phyloP scores from a whole-genome alignment of 768 basidiomycete genomes.

The Lactarius deliciosus region DNA sequence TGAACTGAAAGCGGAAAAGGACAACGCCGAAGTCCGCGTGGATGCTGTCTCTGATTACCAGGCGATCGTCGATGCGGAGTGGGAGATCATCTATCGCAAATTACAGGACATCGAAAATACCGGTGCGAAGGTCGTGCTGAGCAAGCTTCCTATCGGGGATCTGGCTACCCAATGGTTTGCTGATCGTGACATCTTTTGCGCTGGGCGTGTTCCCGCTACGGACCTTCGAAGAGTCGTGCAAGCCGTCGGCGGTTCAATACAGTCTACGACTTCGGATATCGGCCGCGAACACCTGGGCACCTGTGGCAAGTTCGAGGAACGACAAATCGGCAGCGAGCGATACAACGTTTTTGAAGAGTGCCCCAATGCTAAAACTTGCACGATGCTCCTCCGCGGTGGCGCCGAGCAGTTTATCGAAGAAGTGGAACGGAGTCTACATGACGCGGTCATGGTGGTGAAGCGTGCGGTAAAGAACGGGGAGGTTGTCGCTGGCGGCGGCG shows the following conservation, averaged over 20 bases:
- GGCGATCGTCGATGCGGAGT: slow-evolving; percentile 98
- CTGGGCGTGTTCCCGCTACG: slow-evolving; percentile 87
- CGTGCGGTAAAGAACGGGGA: slow-evolving; percentile 93
- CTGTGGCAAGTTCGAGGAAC: slow-evolving; percentile 92
- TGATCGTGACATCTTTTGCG: slow-evolving; percentile 98
- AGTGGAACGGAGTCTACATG: slow-evolving; percentile 95
- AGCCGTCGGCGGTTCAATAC: slow-evolving; percentile 92
- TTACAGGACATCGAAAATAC: slow-evolving; percentile 94
- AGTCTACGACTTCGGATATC: slow-evolving; percentile 95
- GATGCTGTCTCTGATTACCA: slow-evolving; percentile 98
- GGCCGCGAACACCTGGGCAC: slow-evolving; percentile 84
- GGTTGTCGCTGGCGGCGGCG: slow-evolving; percentile 96
- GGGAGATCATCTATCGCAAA: slow-evolving; percentile 99
- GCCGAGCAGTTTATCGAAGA: slow-evolving; percentile 99
- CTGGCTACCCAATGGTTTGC: slow-evolving; percentile 99
- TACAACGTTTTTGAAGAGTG: slow-evolving; percentile 96
- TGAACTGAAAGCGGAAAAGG: slow-evolving; percentile 98
- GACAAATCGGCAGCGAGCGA: slow-evolving; percentile 93
- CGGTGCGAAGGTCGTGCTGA: slow-evolving; percentile 95
- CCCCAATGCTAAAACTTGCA: slow-evolving; percentile 93
- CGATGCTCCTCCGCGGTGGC: slow-evolving; percentile 89
- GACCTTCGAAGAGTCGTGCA: slow-evolving; percentile 94
- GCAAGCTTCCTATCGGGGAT: slow-evolving; percentile 98
- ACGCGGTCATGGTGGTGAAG: slow-evolving; percentile 99
- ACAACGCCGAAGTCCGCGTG: slow-evolving; percentile 97